Conservation (phyloP, 768 basidiomycete species). For the Lepiota subincarnata region DNA sequence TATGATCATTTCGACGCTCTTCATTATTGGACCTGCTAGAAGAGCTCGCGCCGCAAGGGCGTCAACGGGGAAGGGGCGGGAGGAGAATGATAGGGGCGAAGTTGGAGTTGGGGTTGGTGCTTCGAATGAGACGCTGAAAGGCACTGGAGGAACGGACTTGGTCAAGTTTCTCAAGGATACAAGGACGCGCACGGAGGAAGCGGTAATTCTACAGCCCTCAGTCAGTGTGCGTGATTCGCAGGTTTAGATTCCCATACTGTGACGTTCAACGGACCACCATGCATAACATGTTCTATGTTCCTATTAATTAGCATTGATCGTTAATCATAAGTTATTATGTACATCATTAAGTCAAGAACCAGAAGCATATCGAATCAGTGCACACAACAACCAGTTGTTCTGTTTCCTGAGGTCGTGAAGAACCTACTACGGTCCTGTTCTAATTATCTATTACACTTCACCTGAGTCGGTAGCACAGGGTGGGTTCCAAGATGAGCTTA, state of each 20-base stretch:
- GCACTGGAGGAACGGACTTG: conserved; percentile 81
- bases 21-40: conserved; percentile 72
- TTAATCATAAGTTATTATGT: too few species aligned
- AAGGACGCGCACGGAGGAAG: conserved; percentile 60
- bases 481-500: too few species aligned
- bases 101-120: conserved; percentile 14
- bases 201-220: conserved; percentile 24
- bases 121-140: conserved; percentile 38
- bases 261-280: background rate
- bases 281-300: too few species aligned
- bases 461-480: too few species aligned
- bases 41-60: conserved; percentile 22
- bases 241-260: background rate
- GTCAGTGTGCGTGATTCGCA: background rate
- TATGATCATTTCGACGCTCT: conserved; percentile 70
- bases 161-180: conserved; percentile 75
- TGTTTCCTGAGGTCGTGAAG: too few species aligned
- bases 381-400: too few species aligned
- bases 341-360: too few species aligned
- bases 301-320: background rate
- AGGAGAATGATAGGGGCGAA: conserved; percentile 5
- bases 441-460: too few species aligned
- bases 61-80: conserved; percentile 16
- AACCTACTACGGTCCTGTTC: too few species aligned
- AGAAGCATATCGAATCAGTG: too few species aligned